Conservation (phyloP, 73 alveolate genomes). For the Paramecium tetraurelia region DNA sequence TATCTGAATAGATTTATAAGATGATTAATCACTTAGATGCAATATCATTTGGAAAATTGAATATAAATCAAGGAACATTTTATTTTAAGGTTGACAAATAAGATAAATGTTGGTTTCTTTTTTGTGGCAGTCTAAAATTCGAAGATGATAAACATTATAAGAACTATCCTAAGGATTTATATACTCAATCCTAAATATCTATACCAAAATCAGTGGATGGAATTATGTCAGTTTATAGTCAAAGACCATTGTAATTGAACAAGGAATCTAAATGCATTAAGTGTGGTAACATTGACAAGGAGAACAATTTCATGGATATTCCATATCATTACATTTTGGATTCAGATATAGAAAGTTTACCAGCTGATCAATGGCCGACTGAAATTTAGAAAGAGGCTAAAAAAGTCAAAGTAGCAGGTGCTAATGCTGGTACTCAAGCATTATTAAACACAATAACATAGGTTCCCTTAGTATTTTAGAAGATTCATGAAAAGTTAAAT, state of each 20-base stretch:
- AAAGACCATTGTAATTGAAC: not conserved
- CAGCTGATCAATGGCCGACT: not conserved
- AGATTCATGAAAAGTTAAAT: conserved; percentile 19
- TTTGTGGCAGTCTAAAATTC: conserved; percentile 37
- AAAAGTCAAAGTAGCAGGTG: not conserved
- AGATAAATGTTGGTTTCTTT: not conserved
- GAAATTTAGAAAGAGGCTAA: conserved; percentile 15
- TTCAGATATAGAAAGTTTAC: not conserved
- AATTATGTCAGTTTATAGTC: conserved; percentile 33
- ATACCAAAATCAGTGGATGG: conserved; percentile 26
- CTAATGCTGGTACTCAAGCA: not conserved
- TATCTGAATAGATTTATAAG: conserved; percentile 14
- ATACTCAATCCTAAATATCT: not conserved
- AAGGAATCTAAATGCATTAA: not conserved
- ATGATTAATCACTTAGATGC: conserved; percentile 10
- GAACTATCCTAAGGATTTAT: conserved; percentile 11
- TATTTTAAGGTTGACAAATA: conserved; percentile 42
- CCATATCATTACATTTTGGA: not conserved
- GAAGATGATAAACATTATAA: not conserved
- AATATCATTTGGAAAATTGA: conserved; percentile 15
- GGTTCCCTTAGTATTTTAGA: not conserved
- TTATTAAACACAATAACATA: not conserved
- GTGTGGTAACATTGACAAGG: not conserved
- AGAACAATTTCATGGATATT: not conserved
- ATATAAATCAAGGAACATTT: conserved; percentile 10